phyloP scores from a whole-genome alignment of 495 filamentous ascomycete genomes.

The Talaromyces liani region DNA sequence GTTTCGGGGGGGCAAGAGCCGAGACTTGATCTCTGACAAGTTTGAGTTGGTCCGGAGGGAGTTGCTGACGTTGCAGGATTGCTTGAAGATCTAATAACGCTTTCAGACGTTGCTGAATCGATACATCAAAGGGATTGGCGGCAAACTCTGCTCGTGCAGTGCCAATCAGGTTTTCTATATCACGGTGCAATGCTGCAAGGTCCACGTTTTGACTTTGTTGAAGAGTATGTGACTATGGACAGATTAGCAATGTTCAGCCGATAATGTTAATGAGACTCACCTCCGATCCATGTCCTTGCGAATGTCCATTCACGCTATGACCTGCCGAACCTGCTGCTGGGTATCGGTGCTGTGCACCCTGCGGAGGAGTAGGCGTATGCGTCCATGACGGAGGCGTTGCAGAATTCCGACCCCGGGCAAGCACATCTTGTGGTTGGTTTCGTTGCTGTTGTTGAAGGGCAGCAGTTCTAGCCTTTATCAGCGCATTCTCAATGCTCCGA shows the following conservation, averaged over 20 bases:
- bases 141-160: conserved; percentile 63
- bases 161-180: conserved; percentile 69
- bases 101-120: conserved; percentile 68
- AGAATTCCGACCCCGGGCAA: conserved; percentile 48
- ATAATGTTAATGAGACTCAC: conserved; percentile 16
- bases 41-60: conserved; percentile 72
- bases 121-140: conserved; percentile 62
- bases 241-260: not conserved
- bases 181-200: conserved; percentile 69
- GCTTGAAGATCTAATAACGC: conserved; percentile 80
- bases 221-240: conserved; percentile 28
- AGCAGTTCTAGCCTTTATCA: conserved; percentile 79
- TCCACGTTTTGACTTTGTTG: conserved; percentile 29
- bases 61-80: conserved; percentile 68
- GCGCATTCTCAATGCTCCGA: conserved; percentile 82
- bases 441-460: conserved; percentile 64
- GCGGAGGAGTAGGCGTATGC: conserved; percentile 65
- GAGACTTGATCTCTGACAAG: conserved; percentile 73
- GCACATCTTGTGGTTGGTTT: conserved; percentile 55
- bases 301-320: conserved; percentile 28
- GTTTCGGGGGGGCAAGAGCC: conserved; percentile 43
- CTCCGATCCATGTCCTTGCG: conserved; percentile 23
- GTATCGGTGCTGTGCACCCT: conserved; percentile 33
- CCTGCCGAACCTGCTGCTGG: conserved; percentile 18
- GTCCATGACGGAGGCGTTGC: conserved; percentile 48